These are phyloP conservation scores for Aspergillus nidulans DNA, from an alignment of 495 filamentous ascomycete genomes.

Conservation along the genomic window DNA sequence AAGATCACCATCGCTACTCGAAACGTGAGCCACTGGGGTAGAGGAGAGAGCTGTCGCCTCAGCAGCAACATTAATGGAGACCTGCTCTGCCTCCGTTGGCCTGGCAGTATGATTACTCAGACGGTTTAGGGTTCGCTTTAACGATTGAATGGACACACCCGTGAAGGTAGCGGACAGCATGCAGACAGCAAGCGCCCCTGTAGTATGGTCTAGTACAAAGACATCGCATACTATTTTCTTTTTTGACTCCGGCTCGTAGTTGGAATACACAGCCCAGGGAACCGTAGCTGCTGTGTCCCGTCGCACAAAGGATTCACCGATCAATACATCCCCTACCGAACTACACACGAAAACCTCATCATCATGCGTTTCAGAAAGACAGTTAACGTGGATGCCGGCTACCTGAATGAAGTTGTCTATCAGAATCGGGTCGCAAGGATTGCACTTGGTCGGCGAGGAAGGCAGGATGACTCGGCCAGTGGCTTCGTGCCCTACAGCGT, in stretches of 20 bases:
- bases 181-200: background rate
- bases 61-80: background rate
- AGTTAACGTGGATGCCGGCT: conserved; percentile 38
- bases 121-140: background rate
- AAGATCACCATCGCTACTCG: background rate
- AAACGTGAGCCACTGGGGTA: background rate
- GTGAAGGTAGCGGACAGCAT: background rate
- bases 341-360: conserved; percentile 28
- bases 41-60: background rate
- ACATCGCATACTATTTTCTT: background rate
- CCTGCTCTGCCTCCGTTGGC: background rate
- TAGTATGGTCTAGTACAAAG: background rate
- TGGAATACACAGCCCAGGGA: conserved; percentile 1
- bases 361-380: conserved; percentile 11
- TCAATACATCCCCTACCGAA: conserved; percentile 10
- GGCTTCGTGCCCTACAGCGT: conserved; percentile 23
- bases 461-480: conserved; percentile 15
- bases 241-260: background rate
- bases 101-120: background rate
- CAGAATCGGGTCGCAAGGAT: conserved; percentile 17
- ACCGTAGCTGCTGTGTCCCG: background rate
- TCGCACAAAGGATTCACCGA: conserved; percentile 13
- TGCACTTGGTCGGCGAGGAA: background rate
- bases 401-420: conserved; percentile 41
- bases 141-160: background rate